Evolutionary conservation across 2,329 filamentous ascomycete genomes (phyloP).

Genomic region (Aspergillus aculeatinus): DNA sequence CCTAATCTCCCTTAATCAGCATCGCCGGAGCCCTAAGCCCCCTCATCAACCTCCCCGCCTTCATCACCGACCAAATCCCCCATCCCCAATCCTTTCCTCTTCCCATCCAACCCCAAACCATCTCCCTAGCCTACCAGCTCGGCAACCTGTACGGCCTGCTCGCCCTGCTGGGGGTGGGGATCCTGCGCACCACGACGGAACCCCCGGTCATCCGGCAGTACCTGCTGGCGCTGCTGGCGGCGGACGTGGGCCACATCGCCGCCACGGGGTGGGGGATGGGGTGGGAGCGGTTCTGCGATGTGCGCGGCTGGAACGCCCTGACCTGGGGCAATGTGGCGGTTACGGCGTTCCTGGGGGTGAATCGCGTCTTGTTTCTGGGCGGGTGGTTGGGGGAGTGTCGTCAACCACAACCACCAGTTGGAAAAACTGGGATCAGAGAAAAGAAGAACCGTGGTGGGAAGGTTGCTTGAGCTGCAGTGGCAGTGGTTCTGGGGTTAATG

Average conservation of each 20-base stretch:
- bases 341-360: conserved; percentile 60
- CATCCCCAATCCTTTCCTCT: conserved; percentile 9
- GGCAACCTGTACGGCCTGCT: conserved; percentile 69
- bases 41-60: conserved; percentile 59
- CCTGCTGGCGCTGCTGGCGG: conserved; percentile 62
- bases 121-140: conserved; percentile 65
- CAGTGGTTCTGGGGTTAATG: too few relatives aligned
- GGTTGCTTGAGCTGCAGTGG: neutral
- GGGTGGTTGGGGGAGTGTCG: conserved; percentile 59
- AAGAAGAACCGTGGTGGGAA: neutral
- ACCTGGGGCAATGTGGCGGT: conserved; percentile 71
- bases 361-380: conserved; percentile 57
- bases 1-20: conserved; percentile 40
- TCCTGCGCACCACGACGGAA: conserved; percentile 65
- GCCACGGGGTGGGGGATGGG: conserved; percentile 62
- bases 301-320: conserved; percentile 65
- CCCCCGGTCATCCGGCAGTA: conserved; percentile 66
- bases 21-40: conserved; percentile 60
- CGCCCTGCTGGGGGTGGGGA: conserved; percentile 62
- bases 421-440: conserved; percentile 44
- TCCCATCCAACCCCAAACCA: conserved; percentile 39
- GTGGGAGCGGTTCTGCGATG: conserved; percentile 52
- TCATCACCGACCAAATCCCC: conserved; percentile 63
- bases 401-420: conserved; percentile 26
- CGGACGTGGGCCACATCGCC: conserved; percentile 67